Evolutionary conservation across 768 basidiomycete species (phyloP).

Genomic region (Tulasnella sp.): DNA sequence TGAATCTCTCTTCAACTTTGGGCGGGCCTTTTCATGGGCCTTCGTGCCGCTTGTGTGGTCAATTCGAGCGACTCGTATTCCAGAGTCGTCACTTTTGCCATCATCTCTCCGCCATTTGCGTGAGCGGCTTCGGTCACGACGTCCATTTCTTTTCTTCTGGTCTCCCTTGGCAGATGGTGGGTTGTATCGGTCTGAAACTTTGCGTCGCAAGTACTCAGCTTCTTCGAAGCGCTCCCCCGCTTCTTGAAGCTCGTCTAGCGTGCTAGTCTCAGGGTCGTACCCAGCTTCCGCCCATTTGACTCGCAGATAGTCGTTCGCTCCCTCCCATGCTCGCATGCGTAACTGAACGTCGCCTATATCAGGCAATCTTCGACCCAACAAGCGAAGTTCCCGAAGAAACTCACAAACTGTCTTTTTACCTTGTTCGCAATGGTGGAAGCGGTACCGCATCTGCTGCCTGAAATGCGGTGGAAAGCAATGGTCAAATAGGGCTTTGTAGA

Average conservation of each 20-base stretch:
- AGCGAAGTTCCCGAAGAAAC: neutral
- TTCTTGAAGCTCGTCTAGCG: neutral
- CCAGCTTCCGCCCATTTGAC: neutral
- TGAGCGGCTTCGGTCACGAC: no score
- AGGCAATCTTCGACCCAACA: neutral
- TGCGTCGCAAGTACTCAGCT: neutral
- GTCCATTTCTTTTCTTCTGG: no score
- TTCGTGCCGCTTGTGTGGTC: no score
- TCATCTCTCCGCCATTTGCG: no score
- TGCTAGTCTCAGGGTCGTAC: neutral
- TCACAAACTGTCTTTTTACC: neutral
- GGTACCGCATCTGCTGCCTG: neutral
- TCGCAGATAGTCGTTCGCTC: neutral
- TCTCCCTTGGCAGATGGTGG: no score
- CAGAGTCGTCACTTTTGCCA: no score
- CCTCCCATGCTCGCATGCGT: neutral
- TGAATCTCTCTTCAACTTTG: neutral
- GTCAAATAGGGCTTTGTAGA: neutral
- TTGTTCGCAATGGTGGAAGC: neutral
- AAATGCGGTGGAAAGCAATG: conserved; percentile 1
- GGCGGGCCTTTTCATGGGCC: no score
- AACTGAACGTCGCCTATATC: neutral
- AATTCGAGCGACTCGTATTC: no score
- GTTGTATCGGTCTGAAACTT: no score
- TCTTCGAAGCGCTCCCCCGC: neutral